Evolutionary conservation across 768 basidiomycete genomes (phyloP).

Genomic region (Lentinula boryana): DNA sequence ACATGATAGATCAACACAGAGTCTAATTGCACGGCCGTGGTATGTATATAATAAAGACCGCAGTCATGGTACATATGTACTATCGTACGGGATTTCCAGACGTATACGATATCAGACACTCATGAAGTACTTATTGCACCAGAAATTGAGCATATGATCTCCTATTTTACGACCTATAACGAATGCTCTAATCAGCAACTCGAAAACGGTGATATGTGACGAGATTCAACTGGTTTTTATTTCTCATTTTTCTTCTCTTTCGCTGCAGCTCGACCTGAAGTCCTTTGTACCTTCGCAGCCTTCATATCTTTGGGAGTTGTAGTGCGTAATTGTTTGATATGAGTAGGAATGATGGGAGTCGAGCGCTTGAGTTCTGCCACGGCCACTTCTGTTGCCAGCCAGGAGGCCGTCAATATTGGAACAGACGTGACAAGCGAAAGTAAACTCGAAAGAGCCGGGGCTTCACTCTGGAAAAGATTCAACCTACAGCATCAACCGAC

Average conservation of each 20-base stretch:
- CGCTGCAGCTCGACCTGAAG: constrained; percentile 41
- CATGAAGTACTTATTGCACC: too few species aligned
- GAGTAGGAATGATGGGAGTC: constrained; percentile 53
- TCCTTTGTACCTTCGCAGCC: constrained; percentile 53
- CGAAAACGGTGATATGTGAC: too few species aligned
- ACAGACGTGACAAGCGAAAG: constrained; percentile 39
- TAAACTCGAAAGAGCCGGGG: constrained; percentile 31
- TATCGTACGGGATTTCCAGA: too few species aligned
- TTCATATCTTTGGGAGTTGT: constrained; percentile 78
- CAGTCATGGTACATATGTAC: too few species aligned
- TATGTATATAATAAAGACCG: background rate
- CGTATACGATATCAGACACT: too few species aligned
- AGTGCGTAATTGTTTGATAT: constrained; percentile 77
- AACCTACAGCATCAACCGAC: constrained; percentile 4
- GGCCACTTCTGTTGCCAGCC: constrained; percentile 38
- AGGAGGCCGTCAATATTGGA: constrained; percentile 57
- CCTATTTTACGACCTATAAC: too few species aligned
- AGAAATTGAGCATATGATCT: too few species aligned
- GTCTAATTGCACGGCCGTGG: background rate
- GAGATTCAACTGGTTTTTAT: background rate
- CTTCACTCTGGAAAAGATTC: constrained; percentile 27
- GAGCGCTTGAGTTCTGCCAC: constrained; percentile 11
- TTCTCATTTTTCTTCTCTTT: constrained; percentile 27
- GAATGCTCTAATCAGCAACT: background rate
- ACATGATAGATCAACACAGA: constrained; percentile 34